Conservation (phyloP, 2,329 filamentous ascomycete genomes). For the Geosmithia putterillii region DNA sequence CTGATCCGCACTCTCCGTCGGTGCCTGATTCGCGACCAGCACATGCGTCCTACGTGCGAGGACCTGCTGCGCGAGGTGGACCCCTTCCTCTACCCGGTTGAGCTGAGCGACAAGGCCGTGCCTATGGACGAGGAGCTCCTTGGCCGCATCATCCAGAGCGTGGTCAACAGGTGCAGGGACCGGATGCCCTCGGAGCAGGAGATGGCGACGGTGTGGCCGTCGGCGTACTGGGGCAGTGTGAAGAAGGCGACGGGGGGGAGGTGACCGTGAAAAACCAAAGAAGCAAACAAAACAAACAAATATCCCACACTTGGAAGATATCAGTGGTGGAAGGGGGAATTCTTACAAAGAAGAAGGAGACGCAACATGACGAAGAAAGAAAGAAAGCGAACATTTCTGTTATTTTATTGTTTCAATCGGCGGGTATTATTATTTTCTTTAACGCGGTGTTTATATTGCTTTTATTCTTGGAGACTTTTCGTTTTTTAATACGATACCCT, state of each 20-base stretch:
- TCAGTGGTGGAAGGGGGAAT: too few relatives aligned
- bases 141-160: slow-evolving; percentile 49
- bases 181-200: slow-evolving; percentile 47
- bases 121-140: slow-evolving; percentile 52
- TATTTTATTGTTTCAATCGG: too few relatives aligned
- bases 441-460: too few relatives aligned
- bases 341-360: too few relatives aligned
- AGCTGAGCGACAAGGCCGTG: slow-evolving; percentile 39
- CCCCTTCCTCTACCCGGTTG: slow-evolving; percentile 51
- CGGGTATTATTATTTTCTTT: background rate
- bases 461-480: background rate
- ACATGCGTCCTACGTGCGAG: slow-evolving; percentile 49
- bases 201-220: slow-evolving; percentile 41
- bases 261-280: too few relatives aligned
- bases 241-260: slow-evolving; percentile 30
- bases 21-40: slow-evolving; percentile 50
- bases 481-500: background rate
- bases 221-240: slow-evolving; percentile 49
- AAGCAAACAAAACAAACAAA: too few relatives aligned
- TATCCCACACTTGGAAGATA: too few relatives aligned
- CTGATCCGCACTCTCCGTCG: slow-evolving; percentile 49
- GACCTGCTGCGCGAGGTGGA: slow-evolving; percentile 48
- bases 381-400: too few relatives aligned
- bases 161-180: slow-evolving; percentile 45
- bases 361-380: too few relatives aligned